Conservation (phyloP, 768 basidiomycete genomes). For the Mycena epipterygia region DNA sequence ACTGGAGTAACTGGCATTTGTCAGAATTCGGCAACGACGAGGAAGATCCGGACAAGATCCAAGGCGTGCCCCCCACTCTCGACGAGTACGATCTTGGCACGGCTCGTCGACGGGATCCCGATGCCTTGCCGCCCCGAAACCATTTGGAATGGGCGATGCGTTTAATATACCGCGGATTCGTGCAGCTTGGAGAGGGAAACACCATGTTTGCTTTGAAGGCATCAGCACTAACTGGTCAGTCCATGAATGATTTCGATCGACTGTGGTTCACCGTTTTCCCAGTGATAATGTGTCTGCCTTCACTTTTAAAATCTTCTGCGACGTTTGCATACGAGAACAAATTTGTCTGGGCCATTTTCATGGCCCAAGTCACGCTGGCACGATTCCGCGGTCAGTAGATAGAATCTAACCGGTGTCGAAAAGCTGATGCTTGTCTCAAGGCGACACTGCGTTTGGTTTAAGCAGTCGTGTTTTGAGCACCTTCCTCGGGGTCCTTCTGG, state of each 20-base stretch:
- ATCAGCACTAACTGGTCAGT: conserved; percentile 70
- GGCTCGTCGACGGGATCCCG: conserved; percentile 75
- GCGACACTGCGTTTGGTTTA: conserved; percentile 80
- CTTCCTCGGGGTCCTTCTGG: conserved; percentile 73
- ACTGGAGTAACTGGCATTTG: conserved; percentile 62
- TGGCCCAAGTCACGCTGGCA: conserved; percentile 80
- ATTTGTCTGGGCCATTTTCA: conserved; percentile 83
- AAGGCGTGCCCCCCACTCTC: conserved; percentile 62
- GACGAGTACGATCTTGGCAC: conserved; percentile 65
- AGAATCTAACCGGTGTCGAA: background rate
- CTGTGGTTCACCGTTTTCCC: background rate
- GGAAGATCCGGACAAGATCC: conserved; percentile 80
- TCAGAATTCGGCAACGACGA: conserved; percentile 67
- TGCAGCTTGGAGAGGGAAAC: conserved; percentile 68
- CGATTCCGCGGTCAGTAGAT: conserved; percentile 62
- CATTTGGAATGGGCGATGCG: conserved; percentile 65
- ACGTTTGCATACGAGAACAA: conserved; percentile 73
- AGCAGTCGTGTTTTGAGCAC: conserved; percentile 73
- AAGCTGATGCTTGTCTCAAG: conserved; percentile 40
- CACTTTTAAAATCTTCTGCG: conserved; percentile 67
- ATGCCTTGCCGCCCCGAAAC: conserved; percentile 79
- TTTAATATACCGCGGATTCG: conserved; percentile 55
- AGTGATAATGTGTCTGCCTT: conserved; percentile 74
- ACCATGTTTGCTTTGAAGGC: conserved; percentile 80
- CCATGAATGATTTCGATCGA: background rate